These are phyloP conservation scores for bread wheat (Triticum aestivum) DNA, from an alignment of 176 grass and related monocot genomes.

Conservation along the genomic window DNA sequence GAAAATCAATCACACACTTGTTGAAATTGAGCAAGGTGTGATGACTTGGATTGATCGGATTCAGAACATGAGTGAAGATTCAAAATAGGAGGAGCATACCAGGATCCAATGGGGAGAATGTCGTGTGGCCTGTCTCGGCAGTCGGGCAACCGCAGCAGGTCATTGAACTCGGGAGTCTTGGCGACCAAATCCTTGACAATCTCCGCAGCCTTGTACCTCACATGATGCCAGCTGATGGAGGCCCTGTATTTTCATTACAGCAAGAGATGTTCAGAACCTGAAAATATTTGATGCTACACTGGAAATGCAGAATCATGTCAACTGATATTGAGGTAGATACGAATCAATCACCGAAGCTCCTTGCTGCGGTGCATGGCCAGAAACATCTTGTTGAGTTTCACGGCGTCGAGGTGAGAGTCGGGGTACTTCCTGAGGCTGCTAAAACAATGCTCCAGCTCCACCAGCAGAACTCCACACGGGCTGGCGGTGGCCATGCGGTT, in stretches of 20 bases:
- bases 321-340: not conserved
- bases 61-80: not conserved
- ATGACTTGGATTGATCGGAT: not conserved
- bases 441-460: not conserved
- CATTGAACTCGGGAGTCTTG: conserved; percentile 3
- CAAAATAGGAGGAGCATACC: not conserved
- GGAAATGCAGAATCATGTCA: not conserved
- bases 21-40: not conserved
- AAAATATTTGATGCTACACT: not conserved
- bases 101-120: conserved; percentile 18
- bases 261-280: not conserved
- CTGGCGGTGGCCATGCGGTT: not conserved
- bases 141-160: conserved; percentile 1
- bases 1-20: not conserved
- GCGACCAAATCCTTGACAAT: conserved; percentile 20
- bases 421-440: not conserved
- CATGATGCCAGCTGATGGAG: not conserved
- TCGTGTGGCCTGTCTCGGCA: conserved; percentile 1
- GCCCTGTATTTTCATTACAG: not conserved
- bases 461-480: not conserved
- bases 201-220: not conserved
- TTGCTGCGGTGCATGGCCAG: not conserved
- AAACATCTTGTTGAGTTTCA: not conserved
- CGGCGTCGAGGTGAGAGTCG: not conserved
- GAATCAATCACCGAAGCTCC: not conserved